Conservation (phyloP, 2,329 filamentous ascomycete genomes). For the Monascus ruber region DNA sequence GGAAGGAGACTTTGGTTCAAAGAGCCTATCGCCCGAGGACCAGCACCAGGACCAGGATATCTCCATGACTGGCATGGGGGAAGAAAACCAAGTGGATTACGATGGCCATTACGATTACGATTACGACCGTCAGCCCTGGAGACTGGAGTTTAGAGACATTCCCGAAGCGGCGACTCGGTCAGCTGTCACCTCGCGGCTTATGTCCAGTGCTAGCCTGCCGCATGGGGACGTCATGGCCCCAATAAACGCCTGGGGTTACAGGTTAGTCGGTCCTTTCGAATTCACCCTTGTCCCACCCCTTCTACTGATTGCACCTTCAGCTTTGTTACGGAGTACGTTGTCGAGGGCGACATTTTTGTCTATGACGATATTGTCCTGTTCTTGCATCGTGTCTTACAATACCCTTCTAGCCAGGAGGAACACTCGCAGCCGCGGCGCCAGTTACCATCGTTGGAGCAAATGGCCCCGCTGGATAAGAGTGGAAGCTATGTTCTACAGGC, state of each 20-base stretch:
- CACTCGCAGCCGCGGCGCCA: slow-evolving; percentile 20
- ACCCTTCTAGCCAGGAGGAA: slow-evolving; percentile 23
- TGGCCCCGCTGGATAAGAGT: slow-evolving; percentile 44
- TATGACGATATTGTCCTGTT: slow-evolving; percentile 47
- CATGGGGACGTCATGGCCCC: slow-evolving; percentile 39
- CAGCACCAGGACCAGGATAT: slow-evolving; percentile 17
- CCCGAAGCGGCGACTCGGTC: slow-evolving; percentile 42
- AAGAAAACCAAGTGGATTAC: slow-evolving; percentile 3
- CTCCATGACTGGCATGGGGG: slow-evolving; percentile 17
- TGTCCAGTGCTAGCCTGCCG: slow-evolving; percentile 37
- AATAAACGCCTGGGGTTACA: slow-evolving; percentile 43
- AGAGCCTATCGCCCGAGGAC: slow-evolving; percentile 7
- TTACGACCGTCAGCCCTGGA: slow-evolving; percentile 30
- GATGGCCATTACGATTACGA: slow-evolving; percentile 13
- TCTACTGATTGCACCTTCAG: slow-evolving; percentile 22
- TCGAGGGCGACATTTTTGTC: slow-evolving; percentile 48
- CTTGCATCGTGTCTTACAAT: slow-evolving; percentile 43
- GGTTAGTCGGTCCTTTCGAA: slow-evolving; percentile 27
- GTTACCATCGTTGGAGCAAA: slow-evolving; percentile 34
- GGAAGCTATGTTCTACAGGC: slow-evolving; percentile 49
- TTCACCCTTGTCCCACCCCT: neutral
- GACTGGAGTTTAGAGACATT: slow-evolving; percentile 38
- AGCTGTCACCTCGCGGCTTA: slow-evolving; percentile 42
- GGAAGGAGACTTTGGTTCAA: slow-evolving; percentile 25
- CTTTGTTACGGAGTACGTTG: slow-evolving; percentile 46